Conservation (phyloP, 2,329 filamentous ascomycete genomes). For the Cercospora janseana region DNA sequence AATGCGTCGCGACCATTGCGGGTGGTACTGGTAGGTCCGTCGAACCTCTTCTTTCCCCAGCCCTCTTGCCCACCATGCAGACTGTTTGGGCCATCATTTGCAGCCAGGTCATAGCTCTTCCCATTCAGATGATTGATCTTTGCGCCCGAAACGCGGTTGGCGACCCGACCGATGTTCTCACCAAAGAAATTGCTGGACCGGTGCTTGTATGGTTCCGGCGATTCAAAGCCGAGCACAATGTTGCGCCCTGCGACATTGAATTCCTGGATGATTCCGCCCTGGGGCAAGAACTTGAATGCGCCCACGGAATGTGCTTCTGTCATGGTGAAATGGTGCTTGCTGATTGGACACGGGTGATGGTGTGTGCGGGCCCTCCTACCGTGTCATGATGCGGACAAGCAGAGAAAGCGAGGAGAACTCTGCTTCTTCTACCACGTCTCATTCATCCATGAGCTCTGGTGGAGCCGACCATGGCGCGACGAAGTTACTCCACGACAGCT, state of each 20-base stretch:
- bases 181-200: slow-evolving; percentile 82
- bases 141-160: slow-evolving; percentile 76
- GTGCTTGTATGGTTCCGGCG: slow-evolving; percentile 68
- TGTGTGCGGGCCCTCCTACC: no score
- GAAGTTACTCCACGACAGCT: slow-evolving; percentile 6
- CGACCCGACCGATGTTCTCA: slow-evolving; percentile 81
- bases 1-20: slow-evolving; percentile 48
- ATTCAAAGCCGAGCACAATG: slow-evolving; percentile 84
- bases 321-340: slow-evolving; percentile 22
- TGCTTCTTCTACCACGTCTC: slow-evolving; percentile 9
- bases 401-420: neutral
- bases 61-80: slow-evolving; percentile 58
- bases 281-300: slow-evolving; percentile 65
- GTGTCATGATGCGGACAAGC: neutral
- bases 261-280: slow-evolving; percentile 77
- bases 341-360: no score
- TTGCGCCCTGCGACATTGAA: slow-evolving; percentile 75
- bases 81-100: slow-evolving; percentile 75
- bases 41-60: slow-evolving; percentile 78
- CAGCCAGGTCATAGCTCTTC: slow-evolving; percentile 65
- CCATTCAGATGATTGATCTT: slow-evolving; percentile 71
- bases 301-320: slow-evolving; percentile 27
- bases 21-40: slow-evolving; percentile 63
- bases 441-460: slow-evolving; percentile 4
- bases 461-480: neutral